These are phyloP conservation scores for Bryum argenteum DNA, from an alignment of 225 moss, liverwort and hornwort species.

Conservation along the genomic window DNA sequence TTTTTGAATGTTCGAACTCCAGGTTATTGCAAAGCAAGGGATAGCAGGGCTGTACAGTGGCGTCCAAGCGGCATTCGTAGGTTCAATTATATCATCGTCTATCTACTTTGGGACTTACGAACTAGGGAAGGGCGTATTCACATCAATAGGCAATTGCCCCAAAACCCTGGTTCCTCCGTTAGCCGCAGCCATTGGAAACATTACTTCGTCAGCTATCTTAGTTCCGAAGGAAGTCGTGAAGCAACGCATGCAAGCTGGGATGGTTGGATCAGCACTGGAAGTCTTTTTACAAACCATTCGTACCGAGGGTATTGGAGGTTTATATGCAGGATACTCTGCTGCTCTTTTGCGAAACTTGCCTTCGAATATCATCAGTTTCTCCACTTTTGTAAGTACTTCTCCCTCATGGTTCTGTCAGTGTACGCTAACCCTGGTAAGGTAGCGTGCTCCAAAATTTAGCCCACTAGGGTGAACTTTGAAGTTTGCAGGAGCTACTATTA, in stretches of 20 bases:
- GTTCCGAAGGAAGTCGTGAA: slow-evolving; percentile 83
- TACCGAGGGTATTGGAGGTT: slow-evolving; percentile 65
- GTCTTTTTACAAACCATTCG: slow-evolving; percentile 63
- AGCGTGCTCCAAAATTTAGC: no score
- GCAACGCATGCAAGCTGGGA: slow-evolving; percentile 82
- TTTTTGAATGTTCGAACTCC: slow-evolving; percentile 15
- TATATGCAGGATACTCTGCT: slow-evolving; percentile 82
- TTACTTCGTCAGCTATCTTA: slow-evolving; percentile 74
- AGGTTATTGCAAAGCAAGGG: slow-evolving; percentile 75
- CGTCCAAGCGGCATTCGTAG: slow-evolving; percentile 75
- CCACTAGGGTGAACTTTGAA: no score
- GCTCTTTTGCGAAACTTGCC: slow-evolving; percentile 75
- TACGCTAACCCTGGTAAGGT: neutral
- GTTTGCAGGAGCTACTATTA: no score
- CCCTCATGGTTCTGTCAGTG: neutral
- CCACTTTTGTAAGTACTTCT: slow-evolving; percentile 63
- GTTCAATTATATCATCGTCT: slow-evolving; percentile 78
- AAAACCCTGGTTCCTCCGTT: slow-evolving; percentile 69
- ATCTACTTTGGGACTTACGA: slow-evolving; percentile 84
- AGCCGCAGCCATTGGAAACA: slow-evolving; percentile 76
- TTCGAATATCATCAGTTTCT: slow-evolving; percentile 83
- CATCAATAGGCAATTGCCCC: slow-evolving; percentile 62
- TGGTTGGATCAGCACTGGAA: slow-evolving; percentile 56
- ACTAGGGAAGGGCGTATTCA: slow-evolving; percentile 75
- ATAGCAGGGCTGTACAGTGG: slow-evolving; percentile 77